Base-by-base conservation (phyloP, 2,329 filamentous ascomycete genomes). In the Penicillium sp. region DNA sequence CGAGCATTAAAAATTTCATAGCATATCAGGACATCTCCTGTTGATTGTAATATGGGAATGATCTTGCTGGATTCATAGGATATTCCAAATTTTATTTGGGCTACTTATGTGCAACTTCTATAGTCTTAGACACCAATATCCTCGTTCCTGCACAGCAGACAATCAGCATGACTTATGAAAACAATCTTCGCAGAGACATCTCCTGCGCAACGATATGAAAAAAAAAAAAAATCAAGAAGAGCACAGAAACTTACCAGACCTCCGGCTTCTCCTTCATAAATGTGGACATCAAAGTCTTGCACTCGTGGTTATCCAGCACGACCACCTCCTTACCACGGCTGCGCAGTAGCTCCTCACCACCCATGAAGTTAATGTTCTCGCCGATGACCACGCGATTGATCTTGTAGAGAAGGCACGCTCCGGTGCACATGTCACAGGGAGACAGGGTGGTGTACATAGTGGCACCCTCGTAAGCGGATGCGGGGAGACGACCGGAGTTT, bases 361-460 rank as follows among this genome's bases (percentile, higher is more conserved):
- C 89, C 11, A 89, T 69, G 62, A 89, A 92, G 20, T 82, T 91
- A 67, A 83, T 83, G 74, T 92, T 91, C 77, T 92, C 89, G 46
- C 87, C 89, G 63, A 92, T 84, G 27, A 92, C 88, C 3, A 92
- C 88, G 22, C 89, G 82, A 45, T 82, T 79, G 55, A 92, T 82
- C 66, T 88, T 88, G 78, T 91, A 92, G 56, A 92, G 79, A 56
- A 92, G 77, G 66, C 88, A 91, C 2, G 89, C 88, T 8, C 89
- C 89, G 4, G 89, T 90, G 73, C 87, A 92, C 89, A 92, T 92
- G 68, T 90, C 87, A 71, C 89, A 92, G 0, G 89, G 89, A 2
- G 87, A 89, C 6, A 92, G 77, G 0, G 89, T 91, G 2, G 89
- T 92, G 74, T 89, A 92, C 87, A 92, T 91, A n/a, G 88, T 92